These are phyloP conservation scores for Colletotrichum sojae DNA, from an alignment of 2,329 filamentous ascomycete species.

Conservation along the genomic window DNA sequence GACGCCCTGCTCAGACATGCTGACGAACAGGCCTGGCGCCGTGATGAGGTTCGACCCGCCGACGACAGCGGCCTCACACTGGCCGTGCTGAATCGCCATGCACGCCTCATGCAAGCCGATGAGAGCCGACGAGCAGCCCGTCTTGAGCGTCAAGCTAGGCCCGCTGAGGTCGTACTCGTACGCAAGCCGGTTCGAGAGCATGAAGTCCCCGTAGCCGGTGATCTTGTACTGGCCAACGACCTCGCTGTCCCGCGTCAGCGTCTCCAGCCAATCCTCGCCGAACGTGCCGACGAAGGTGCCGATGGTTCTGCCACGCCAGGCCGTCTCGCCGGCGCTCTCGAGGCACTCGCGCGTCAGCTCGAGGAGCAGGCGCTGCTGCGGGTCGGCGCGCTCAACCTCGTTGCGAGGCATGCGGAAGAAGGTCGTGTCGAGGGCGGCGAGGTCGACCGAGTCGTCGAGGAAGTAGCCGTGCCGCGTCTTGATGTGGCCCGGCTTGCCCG, in stretches of 20 bases:
- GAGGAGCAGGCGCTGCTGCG: slow-evolving; percentile 33
- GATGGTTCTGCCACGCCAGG: slow-evolving; percentile 45
- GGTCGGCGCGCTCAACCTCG: slow-evolving; percentile 43
- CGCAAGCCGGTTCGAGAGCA: slow-evolving; percentile 49
- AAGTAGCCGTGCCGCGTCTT: slow-evolving; percentile 48
- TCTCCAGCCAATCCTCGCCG: slow-evolving; percentile 46
- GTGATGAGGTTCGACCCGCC: slow-evolving; percentile 50
- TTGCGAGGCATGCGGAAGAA: slow-evolving; percentile 49
- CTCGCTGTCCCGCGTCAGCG: slow-evolving; percentile 44
- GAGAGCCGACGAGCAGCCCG: slow-evolving; percentile 53
- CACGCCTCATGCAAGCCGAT: slow-evolving; percentile 51
- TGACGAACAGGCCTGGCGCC: slow-evolving; percentile 22
- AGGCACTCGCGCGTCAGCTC: slow-evolving; percentile 25
- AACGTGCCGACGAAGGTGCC: slow-evolving; percentile 48
- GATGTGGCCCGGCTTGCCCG: slow-evolving; percentile 42
- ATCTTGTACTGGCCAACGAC: slow-evolving; percentile 40
- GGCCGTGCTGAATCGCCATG: slow-evolving; percentile 45
- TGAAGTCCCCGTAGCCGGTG: slow-evolving; percentile 42
- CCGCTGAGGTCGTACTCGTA: slow-evolving; percentile 52
- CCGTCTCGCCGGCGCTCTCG: slow-evolving; percentile 44
- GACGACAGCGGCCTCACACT: slow-evolving; percentile 50
- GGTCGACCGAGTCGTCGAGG: slow-evolving; percentile 46
- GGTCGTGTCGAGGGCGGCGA: slow-evolving; percentile 46
- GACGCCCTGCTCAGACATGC: slow-evolving; percentile 45
- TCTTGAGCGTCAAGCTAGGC: slow-evolving; percentile 51